Evolutionary conservation across 2,329 filamentous ascomycete genomes (phyloP), one percentile per base, ranked within the genome.

Genomic region (Alternaria sp.): DNA sequence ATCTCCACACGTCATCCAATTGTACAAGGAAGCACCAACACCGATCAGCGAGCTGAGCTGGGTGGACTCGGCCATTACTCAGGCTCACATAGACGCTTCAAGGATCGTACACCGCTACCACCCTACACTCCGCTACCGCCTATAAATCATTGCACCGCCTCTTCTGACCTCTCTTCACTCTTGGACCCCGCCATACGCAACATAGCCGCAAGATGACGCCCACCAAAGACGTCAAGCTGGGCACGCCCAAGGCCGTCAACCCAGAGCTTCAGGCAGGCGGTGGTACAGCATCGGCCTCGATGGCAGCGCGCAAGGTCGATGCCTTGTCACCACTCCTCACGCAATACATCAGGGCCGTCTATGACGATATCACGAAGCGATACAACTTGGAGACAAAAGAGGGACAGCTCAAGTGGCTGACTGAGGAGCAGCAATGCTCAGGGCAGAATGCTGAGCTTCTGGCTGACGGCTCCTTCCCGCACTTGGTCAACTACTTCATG

Each of bases 401-500:
- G 11, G 73, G 74, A 1, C 66, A 67, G 14, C 33, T 60, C 4
- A 65, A 68, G 48, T 77, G 75, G 75, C 59, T 77, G 34, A 58
- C 59, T 1, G 70, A 74, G 24, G 72, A 76, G 61, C 74, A 77
- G 52, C 63, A 72, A 48, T 66, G 61, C 41, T 57, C 66, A 0
- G 59, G 33, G 5, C 46, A 60, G 10, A 71, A 76, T 39, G 64
- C 64, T 0, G 64, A 72, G 33, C 51, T 68, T 36, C 65, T 77
- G 14, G 57, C 68, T 29, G 70, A 72, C 48, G 73, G 71, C 34
- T 73, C 74, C 13, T 72, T 76, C 53, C 62, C 68, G 1, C 63
- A 69, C 37, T 77, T 77, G 33, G 70, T 66, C 33, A 73, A 77
- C 44, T 84, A 83, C 62, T 82, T 85, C 77, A 76, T 77, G 48